Conservation (phyloP, 768 basidiomycete species). For the Xerocomellus chrysenteron region DNA sequence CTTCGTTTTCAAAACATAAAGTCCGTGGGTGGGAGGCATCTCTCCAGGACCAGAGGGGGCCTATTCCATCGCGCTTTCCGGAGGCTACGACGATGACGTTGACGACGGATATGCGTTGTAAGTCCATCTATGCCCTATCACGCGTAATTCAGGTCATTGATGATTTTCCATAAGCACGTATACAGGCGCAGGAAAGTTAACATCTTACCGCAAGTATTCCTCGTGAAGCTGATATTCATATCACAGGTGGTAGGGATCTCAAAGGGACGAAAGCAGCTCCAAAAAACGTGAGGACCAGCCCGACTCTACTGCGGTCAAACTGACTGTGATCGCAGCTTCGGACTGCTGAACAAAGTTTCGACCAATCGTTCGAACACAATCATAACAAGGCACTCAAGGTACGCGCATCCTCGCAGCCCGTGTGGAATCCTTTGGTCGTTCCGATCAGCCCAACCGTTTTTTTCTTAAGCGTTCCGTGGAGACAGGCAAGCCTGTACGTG, state of each 20-base stretch:
- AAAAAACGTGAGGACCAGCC: conserved; percentile 61
- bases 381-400: conserved; percentile 73
- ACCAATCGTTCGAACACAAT: conserved; percentile 76
- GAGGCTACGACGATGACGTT: conserved; percentile 86
- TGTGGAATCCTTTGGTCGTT: not conserved
- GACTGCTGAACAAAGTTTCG: conserved; percentile 81
- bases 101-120: conserved; percentile 82
- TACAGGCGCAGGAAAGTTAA: conserved; percentile 64
- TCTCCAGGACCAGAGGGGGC: conserved; percentile 60
- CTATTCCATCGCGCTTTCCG: conserved; percentile 84
- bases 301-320: not conserved
- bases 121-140: conserved; percentile 31
- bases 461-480: conserved; percentile 64
- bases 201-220: not conserved
- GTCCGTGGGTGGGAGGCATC: conserved; percentile 86
- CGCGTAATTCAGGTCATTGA: not conserved
- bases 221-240: not conserved
- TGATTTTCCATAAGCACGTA: conserved; percentile 54
- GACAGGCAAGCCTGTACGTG: conserved; percentile 79
- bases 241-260: conserved; percentile 76
- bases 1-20: conserved; percentile 25
- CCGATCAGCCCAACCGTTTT: not conserved
- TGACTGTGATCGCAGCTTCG: conserved; percentile 56
- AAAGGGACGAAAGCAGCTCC: conserved; percentile 79
- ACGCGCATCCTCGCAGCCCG: not conserved